Evolutionary conservation across 768 basidiomycete species (phyloP), one percentile per base, ranked within the genome.

Genomic region (Sporobolomyces phaffii): DNA sequence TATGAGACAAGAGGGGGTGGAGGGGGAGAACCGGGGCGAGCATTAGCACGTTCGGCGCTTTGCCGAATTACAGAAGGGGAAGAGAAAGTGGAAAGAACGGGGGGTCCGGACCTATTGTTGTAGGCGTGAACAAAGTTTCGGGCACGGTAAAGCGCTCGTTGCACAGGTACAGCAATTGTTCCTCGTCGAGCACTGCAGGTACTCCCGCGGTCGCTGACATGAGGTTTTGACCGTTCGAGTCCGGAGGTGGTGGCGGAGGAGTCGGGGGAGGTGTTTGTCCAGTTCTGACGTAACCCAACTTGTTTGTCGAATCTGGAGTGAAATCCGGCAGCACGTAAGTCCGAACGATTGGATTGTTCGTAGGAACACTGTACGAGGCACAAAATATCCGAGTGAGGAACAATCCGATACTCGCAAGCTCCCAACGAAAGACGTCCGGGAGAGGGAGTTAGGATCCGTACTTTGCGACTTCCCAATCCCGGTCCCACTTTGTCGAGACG

Each of bases 241-340:
- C 29, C 6, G 52, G 26, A 22, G 61, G 51, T 2, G 45, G 41
- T 1, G 65, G 44, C 9, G 60, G 66, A 3, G 52, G 49, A 2
- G 20, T 48, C 7, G 69, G 64, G 9, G 71, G 66, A 2, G 65
- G 65, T 0, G 65, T 64, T 9, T 56, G 52, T 14, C 70, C 65
- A 11, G 65, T 82, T 73, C 86, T 85, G 50, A 81, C 77, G 69
- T 78, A 79, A 22, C 81, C 81, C 34, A 74, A 75, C 33, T 73
- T 74, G 49, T 77, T 77, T 17, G 74, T 81, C 3, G 89, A 77
- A 2, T 48, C 62, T 1, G 78, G 73, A n/a, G 77, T 84, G 76
- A 90, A 83, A 80, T 96, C 91, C 33, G 93, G 93, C 45, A 97
- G 83, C 54, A 94, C 82, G 76, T 94, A 98, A 79, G 93, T 88